phyloP scores from a whole-genome alignment of 169 alveolate genomes.

The Eimeria maxima region DNA sequence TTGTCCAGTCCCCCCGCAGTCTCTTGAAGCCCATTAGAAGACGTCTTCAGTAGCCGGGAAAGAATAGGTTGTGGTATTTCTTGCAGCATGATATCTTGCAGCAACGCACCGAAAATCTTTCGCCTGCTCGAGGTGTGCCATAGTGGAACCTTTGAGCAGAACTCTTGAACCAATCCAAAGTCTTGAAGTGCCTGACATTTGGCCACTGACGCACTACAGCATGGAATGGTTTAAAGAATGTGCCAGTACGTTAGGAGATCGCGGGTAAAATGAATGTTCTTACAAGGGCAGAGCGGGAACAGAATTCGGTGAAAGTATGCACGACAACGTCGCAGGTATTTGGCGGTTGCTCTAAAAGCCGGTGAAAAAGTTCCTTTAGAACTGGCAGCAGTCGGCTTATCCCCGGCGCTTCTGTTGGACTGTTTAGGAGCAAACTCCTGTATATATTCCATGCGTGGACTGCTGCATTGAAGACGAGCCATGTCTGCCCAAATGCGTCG shows the following conservation, averaged over 20 bases:
- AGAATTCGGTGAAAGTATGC: conserved; percentile 67
- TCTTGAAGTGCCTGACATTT: conserved; percentile 65
- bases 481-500: conserved; percentile 65
- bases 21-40: conserved; percentile 18
- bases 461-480: conserved; percentile 75
- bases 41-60: conserved; percentile 36
- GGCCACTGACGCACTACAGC: not conserved
- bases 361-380: conserved; percentile 42
- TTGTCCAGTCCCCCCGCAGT: conserved; percentile 32
- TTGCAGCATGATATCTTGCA: conserved; percentile 61
- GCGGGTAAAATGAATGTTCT: not conserved
- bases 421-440: conserved; percentile 26
- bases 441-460: conserved; percentile 71
- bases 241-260: not conserved
- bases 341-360: conserved; percentile 68
- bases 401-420: not conserved
- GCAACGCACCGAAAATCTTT: conserved; percentile 60
- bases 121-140: conserved; percentile 73
- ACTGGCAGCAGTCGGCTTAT: conserved; percentile 51
- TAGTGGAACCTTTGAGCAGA: conserved; percentile 58
- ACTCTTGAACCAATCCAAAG: conserved; percentile 70
- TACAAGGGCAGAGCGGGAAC: conserved; percentile 75
- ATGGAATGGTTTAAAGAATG: not conserved
- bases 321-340: conserved; percentile 33
- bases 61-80: conserved; percentile 58